Percentiles rank a stretch among this genome's conserved stretches.
Evolutionary conservation across 2,329 filamentous ascomycete species (phyloP).

Genomic region (Fusarium veterinarium): DNA sequence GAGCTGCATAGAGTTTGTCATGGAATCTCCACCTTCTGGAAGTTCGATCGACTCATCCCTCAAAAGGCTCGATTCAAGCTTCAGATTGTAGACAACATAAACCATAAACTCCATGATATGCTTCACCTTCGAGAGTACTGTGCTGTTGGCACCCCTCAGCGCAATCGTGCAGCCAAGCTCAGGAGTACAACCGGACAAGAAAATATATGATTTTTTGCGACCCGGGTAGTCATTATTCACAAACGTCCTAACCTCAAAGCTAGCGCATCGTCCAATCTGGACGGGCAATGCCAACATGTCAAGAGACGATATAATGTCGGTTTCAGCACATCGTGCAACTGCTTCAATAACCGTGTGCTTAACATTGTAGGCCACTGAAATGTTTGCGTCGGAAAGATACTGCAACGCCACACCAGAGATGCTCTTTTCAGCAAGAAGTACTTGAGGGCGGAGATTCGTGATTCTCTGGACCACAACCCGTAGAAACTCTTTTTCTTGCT

Average conservation of each 20-base stretch:
- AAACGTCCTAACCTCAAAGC: conserved; percentile 96
- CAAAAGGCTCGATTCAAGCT: conserved; percentile 93
- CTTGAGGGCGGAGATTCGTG: conserved; percentile 82
- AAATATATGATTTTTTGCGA: conserved; percentile 94
- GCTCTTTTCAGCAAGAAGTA: conserved; percentile 91
- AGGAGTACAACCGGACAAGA: conserved; percentile 88
- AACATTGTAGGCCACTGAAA: conserved; percentile 95
- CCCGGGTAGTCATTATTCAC: conserved; percentile 80
- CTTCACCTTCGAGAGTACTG: conserved; percentile 82
- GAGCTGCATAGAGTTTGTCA: conserved; percentile 55
- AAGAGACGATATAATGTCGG: conserved; percentile 91
- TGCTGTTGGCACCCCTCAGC: conserved; percentile 81
- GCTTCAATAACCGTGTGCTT: conserved; percentile 96
- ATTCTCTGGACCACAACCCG: conserved; percentile 93
- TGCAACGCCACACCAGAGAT: conserved; percentile 92
- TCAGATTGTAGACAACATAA: conserved; percentile 97
- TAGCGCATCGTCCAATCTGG: conserved; percentile 81
- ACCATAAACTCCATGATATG: conserved; percentile 98
- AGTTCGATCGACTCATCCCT: conserved; percentile 91
- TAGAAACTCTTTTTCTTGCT: conserved; percentile 94
- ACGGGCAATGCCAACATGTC: conserved; percentile 85
- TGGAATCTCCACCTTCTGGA: conserved; percentile 66
- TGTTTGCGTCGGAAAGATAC: conserved; percentile 86
- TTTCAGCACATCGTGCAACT: conserved; percentile 91
- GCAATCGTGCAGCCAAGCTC: conserved; percentile 96